Base-by-base conservation (phyloP, 768 basidiomycete species). In the Pisolithus marmoratus region DNA sequence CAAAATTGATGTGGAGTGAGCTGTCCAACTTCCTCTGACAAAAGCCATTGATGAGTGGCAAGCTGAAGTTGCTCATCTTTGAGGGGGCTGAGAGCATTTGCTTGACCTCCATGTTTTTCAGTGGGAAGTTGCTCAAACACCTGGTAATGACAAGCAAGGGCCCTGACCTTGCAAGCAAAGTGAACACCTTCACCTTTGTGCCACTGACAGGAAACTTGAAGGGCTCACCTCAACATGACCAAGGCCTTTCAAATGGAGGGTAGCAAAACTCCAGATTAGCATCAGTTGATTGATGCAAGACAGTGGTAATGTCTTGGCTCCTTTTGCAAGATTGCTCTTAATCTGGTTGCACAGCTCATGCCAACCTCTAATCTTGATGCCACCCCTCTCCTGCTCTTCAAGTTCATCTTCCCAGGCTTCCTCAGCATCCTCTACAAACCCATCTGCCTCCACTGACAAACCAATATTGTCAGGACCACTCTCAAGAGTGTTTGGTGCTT, bases 201-300 rank as follows among this genome's bases (percentile, higher is more conserved):
- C 71, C 67, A 75, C 50, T 73, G 72, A 2, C 29, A n/a, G 29
- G 71, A 69, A 62, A 74, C 70, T 42, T 69, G 59, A 15, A 51
- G 3, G 46, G n/a, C 72, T 73, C 9, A 69, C 70, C 0, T 50
- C 31, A 9, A 71, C 71, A 0, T 54, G 46, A 0, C 50, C 26
- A 8, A 50, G 8, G 4, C 70, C 70, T 68, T 23, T 19, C 70
- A 53, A 20, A 6, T 4, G 3, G 19, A 38, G 38, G 38, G 38
- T 38, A 15, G 38, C 38, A 38, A 38, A 38, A 12, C 19, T 38
- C 6, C 4, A 5, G 14, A 38, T 38, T 12, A 38, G 19, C 19
- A 38, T 15, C 4, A 38, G 38, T 12, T 38, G 38, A 38, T 38
- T 38, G 19, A 38, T 12, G 6, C 19, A 20, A 38, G 19, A 38